These are phyloP conservation scores for Nasturtium officinale DNA, from an alignment of 345 rosid genomes.

Conservation along the genomic window DNA sequence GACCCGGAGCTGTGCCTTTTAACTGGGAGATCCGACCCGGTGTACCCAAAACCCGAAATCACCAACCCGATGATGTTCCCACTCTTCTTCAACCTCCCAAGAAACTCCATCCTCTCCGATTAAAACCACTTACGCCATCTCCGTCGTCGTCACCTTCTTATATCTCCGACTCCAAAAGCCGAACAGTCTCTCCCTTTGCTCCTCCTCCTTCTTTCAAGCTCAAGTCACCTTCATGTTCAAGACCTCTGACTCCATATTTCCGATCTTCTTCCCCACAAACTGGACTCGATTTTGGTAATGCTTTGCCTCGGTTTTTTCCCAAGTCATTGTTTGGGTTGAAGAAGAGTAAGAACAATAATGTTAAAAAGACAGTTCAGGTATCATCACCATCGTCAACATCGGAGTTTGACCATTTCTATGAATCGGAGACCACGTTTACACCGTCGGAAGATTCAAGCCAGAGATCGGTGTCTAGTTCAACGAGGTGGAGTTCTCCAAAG, in stretches of 20 bases:
- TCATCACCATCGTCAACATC: conserved; percentile 1
- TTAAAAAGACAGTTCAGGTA: conserved; percentile 9
- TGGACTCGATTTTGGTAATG: not conserved
- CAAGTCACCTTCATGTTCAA: conserved; percentile 11
- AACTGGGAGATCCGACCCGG: conserved; percentile 96
- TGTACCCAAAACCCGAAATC: conserved; percentile 59
- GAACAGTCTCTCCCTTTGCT: conserved; percentile 34
- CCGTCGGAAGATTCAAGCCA: conserved; percentile 30
- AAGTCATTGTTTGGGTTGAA: conserved; percentile 29
- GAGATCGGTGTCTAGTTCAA: conserved; percentile 16
- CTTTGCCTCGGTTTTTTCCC: conserved; percentile 9
- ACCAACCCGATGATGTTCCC: conserved; percentile 19
- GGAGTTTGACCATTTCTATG: conserved; percentile 20
- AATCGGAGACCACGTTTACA: conserved; percentile 25
- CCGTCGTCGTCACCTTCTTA: not conserved
- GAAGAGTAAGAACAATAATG: conserved; percentile 33
- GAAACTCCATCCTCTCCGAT: conserved; percentile 34
- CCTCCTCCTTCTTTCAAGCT: conserved; percentile 24
- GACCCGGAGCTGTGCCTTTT: conserved; percentile 80
- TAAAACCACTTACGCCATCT: conserved; percentile 36
- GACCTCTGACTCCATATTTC: conserved; percentile 30
- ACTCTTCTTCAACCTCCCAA: conserved; percentile 38
- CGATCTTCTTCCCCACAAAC: conserved; percentile 19
- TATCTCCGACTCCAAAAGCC: not conserved
- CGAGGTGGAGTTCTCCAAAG: conserved; percentile 31